Evolutionary conservation across 1,139 yeast genomes (phyloP), one percentile per base, ranked within the genome.

Genomic region (Yamadazyma triangularis): DNA sequence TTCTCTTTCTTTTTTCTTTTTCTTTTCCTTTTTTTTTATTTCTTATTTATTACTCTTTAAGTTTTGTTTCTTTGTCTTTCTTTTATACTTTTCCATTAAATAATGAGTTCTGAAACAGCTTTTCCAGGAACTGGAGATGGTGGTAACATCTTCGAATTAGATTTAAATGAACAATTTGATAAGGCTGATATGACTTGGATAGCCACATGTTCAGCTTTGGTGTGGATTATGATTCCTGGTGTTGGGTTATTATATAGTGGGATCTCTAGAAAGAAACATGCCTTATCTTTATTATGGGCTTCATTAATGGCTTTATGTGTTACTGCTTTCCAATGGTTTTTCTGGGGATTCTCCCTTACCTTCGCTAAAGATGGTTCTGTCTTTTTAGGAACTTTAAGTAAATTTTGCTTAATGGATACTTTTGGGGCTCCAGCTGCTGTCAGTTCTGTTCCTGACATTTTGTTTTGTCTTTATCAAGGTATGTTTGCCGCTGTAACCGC

Each of bases 221-320:
- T 88, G 40, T 87, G 94, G 91, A 77, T 88, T 48, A 88, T 89
- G 96, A 76, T 82, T 53, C 96, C 96, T 21, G 97, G 97, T 39
- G 80, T 89, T 31, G 97, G 96, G 36, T 64, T 89, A 31, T 66
- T 88, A 40, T 89, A 89, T 60, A 84, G 95, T 21, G 97, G 97
- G 44, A 66, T 88, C 41, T 80, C 95, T 8, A 77, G 97, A 58
- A 88, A 88, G 59, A 86, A 87, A 61, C 96, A 89, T 50, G 95
- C 96, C 11, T 65, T 88, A 37, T 83, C 96, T 8, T 68, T 89
- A 35, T 64, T 89, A 38, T 89, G 96, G 96, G 93, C 95, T n/a
- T 80, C 95, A 4, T 65, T 89, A 54, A 87, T 86, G 85, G 88
- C 94, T 11, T 77, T 78, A 14, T 79, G 91, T 47, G 64, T 89